Base-by-base conservation (phyloP, 1,139 yeast genomes). In the Citeromyces hawaiiensis region DNA sequence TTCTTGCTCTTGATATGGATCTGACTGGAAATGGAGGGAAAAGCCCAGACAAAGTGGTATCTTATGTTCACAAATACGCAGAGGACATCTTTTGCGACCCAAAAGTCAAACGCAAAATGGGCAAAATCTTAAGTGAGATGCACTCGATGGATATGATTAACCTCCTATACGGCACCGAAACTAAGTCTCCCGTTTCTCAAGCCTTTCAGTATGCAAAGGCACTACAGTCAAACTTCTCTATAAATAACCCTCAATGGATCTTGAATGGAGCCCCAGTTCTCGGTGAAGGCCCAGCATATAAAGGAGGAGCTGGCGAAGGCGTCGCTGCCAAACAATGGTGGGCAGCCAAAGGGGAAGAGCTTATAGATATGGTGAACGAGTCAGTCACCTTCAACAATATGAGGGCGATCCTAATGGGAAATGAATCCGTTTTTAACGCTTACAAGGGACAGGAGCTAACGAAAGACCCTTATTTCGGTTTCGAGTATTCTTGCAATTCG, bases 61-160 rank as follows among this genome's bases (percentile, higher is more conserved):
- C 48, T 2, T 38, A 50, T 1, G 40, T 71, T 0, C 48, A 52
- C 18, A 43, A 45, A 5, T 56, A 47, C 40, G 21, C 45, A 5
- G 27, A 16, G 6, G 35, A 43, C 4, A 37, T 52, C 2, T 54
- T 68, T 38, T 43, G 45, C 2, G 44, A 50, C 5, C 45, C 50
- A 1, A 45, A 45, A 16, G 49, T 53, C 23, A 43, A 45, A 7
- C 49, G 52, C 4, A 53, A 59, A 3, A 36, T 68, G 32, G 65
- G 67, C 0, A 51, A 52, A 36, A 60, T 59, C 34, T 45, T 76
- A 36, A 61, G 63, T 3, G 76, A 75, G 39, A 56, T 60, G 41
- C 61, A 67, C 34, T 59, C 68, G 1, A 63, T 70, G 17, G 72
- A 69, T 36, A 50, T 66, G 25, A 50, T 69, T 36, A 66, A 63